phyloP scores from a whole-genome alignment of 805 yeast species.

The Candida schatavii region DNA sequence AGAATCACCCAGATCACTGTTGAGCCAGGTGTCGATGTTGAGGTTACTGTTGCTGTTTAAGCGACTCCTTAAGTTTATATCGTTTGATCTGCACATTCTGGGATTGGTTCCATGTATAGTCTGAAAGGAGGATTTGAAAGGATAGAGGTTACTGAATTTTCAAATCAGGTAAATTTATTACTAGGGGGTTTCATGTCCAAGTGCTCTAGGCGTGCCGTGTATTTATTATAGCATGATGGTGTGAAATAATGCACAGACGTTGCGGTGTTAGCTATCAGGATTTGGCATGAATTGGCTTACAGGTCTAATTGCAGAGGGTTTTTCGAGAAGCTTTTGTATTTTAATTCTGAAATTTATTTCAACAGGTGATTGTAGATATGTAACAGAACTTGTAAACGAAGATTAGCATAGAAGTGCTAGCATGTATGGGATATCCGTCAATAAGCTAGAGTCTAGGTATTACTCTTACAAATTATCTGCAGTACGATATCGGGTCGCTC shows the following conservation, averaged over 20 bases:
- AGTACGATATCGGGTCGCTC: too few species aligned
- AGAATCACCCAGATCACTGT: constrained; percentile 96
- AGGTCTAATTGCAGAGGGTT: not conserved
- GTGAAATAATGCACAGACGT: constrained; percentile 43
- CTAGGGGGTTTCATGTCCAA: constrained; percentile 31
- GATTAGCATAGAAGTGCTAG: too few species aligned
- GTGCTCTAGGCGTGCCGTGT: constrained; percentile 65
- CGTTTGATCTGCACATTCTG: not conserved
- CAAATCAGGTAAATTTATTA: not conserved
- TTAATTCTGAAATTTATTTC: not conserved
- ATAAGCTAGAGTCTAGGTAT: too few species aligned
- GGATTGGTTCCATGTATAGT: not conserved
- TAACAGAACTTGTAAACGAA: too few species aligned
- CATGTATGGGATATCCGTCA: too few species aligned
- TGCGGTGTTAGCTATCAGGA: constrained; percentile 63
- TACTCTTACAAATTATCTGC: too few species aligned
- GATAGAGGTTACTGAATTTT: not conserved
- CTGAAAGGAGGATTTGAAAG: not conserved
- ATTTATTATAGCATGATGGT: constrained; percentile 18
- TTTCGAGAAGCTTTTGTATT: constrained; percentile 1
- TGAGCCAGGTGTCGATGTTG: constrained; percentile 99
- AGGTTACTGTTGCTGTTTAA: constrained; percentile 86
- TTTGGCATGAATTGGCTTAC: constrained; percentile 28
- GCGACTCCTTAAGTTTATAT: constrained; percentile 12
- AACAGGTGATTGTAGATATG: too few species aligned